These are phyloP conservation scores for Vaccinium vitisidaea DNA, from an alignment of 148 eudicot genomes.

Conservation along the genomic window DNA sequence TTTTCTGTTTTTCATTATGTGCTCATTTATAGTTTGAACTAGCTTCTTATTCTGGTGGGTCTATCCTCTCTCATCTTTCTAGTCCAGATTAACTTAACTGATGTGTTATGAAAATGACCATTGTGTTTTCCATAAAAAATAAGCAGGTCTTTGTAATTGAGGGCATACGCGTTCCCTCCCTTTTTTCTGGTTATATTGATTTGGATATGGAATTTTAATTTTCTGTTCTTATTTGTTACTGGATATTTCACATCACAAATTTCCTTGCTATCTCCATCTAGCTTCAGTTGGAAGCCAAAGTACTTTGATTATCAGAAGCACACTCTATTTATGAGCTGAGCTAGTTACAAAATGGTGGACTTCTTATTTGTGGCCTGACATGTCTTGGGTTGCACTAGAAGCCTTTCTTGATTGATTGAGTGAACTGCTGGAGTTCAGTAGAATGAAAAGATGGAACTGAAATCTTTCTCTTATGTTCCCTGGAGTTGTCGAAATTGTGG, in stretches of 20 bases:
- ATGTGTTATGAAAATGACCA: background rate
- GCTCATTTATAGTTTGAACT: background rate
- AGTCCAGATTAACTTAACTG: background rate
- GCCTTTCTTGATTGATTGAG: background rate
- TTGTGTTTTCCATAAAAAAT: background rate
- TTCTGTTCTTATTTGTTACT: background rate
- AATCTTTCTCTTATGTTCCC: background rate
- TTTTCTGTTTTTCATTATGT: background rate
- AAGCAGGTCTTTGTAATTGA: background rate
- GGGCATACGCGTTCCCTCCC: background rate
- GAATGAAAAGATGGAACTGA: background rate
- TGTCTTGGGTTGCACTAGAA: background rate
- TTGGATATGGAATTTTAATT: background rate
- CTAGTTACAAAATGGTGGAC: background rate
- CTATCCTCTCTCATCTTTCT: background rate
- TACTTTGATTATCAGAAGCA: background rate
- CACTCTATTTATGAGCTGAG: background rate
- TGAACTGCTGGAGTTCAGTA: background rate
- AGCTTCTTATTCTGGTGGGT: background rate
- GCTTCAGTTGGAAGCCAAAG: slow-evolving; percentile 3
- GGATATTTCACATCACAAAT: background rate
- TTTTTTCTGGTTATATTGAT: background rate
- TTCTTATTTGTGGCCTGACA: background rate
- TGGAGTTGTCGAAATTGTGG: background rate
- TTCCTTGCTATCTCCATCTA: background rate